Conservation (phyloP, 140 eudicot genomes). For the Anethum foeniculum region DNA sequence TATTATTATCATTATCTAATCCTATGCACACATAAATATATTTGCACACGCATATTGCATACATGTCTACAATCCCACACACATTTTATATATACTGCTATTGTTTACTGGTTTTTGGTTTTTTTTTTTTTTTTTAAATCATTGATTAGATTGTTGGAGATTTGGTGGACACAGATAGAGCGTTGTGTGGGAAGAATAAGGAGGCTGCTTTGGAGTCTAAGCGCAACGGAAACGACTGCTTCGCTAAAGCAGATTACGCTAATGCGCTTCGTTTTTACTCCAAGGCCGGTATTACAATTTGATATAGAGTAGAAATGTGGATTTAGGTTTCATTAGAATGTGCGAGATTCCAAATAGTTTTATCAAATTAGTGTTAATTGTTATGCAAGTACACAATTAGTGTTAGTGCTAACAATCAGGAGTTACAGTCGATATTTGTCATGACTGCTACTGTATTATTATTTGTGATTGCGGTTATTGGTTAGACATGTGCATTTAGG, state of each 20-base stretch:
- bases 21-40: too few relatives aligned
- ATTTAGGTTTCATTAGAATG: not conserved
- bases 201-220: slow-evolving; percentile 63
- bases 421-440: not conserved
- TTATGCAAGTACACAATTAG: not conserved
- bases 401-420: not conserved
- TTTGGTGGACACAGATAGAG: slow-evolving; percentile 45
- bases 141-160: slow-evolving; percentile 47
- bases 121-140: too few relatives aligned
- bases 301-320: not conserved
- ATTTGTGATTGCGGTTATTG: not conserved
- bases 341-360: not conserved
- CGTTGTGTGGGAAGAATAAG: slow-evolving; percentile 55
- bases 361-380: not conserved
- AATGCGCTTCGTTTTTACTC: slow-evolving; percentile 67
- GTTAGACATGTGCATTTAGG: too few relatives aligned
- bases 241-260: slow-evolving; percentile 49
- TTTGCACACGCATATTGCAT: not conserved
- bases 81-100: not conserved
- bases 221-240: slow-evolving; percentile 63
- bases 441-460: not conserved
- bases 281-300: slow-evolving; percentile 24
- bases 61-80: not conserved
- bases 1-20: too few relatives aligned
- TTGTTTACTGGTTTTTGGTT: not conserved